These are phyloP conservation scores for Triangularia verruculosa DNA, from an alignment of 2,329 filamentous ascomycete species.

Conservation along the genomic window DNA sequence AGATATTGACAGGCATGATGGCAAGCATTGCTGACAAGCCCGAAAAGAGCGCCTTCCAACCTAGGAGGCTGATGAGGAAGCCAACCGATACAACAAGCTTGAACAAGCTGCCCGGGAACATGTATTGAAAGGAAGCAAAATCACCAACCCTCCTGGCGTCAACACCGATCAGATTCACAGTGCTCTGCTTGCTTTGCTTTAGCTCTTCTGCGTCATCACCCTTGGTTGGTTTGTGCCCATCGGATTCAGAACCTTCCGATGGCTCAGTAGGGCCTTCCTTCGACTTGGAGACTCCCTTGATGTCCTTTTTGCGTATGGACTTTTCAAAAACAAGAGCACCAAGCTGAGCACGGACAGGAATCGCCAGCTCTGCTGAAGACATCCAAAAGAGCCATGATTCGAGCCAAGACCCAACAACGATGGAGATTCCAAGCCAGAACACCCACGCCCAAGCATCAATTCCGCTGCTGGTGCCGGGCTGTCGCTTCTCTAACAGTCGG, in stretches of 20 bases:
- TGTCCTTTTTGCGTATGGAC: conserved; percentile 72
- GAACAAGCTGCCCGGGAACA: conserved; percentile 60
- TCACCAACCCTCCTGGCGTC: conserved; percentile 68
- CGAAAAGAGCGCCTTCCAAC: conserved; percentile 65
- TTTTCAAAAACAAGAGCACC: conserved; percentile 74
- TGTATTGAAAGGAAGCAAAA: conserved; percentile 64
- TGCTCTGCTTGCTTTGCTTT: conserved; percentile 61
- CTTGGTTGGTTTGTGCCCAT: conserved; percentile 35
- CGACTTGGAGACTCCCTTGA: conserved; percentile 59
- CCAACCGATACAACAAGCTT: conserved; percentile 63
- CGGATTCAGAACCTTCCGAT: conserved; percentile 26
- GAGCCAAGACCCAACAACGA: conserved; percentile 57
- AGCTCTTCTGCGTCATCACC: conserved; percentile 43
- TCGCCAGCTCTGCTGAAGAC: conserved; percentile 57
- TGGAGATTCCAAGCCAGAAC: conserved; percentile 57
- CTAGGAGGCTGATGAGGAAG: conserved; percentile 67
- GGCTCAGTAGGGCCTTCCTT: conserved; percentile 33
- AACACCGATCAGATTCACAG: conserved; percentile 76
- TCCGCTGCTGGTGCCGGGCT: conserved; percentile 43
- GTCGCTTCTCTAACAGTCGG: conserved; percentile 57
- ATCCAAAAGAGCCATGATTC: conserved; percentile 68
- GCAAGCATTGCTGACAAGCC: conserved; percentile 63
- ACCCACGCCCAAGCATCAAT: conserved; percentile 67
- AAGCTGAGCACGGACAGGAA: conserved; percentile 68
- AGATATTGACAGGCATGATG: conserved; percentile 66